These are phyloP conservation scores for Saxophila tyrrhenica DNA, from an alignment of 495 filamentous ascomycete genomes.

Conservation along the genomic window DNA sequence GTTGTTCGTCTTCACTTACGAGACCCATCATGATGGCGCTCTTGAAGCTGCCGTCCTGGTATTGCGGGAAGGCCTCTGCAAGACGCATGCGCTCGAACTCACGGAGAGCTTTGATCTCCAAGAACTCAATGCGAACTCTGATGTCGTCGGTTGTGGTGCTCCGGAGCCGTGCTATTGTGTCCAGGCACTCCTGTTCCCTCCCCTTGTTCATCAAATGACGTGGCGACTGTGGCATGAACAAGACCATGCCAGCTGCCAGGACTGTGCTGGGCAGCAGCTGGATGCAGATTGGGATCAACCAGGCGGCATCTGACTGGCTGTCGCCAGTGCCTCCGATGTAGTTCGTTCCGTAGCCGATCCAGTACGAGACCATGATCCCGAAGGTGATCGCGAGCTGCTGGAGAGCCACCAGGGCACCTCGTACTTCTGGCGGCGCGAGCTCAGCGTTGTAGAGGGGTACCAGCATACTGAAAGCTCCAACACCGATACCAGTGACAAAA, in stretches of 20 bases:
- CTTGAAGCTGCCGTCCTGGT: conserved; percentile 48
- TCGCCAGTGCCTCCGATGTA: conserved; percentile 60
- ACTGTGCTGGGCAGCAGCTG: conserved; percentile 26
- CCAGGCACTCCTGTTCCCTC: conserved; percentile 57
- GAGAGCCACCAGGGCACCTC: conserved; percentile 60
- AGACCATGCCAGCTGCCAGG: conserved; percentile 45
- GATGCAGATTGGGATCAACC: conserved; percentile 27
- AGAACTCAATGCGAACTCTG: conserved; percentile 59
- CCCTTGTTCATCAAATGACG: conserved; percentile 65
- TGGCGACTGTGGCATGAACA: conserved; percentile 71
- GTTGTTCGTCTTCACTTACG: no score
- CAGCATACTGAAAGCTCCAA: background rate
- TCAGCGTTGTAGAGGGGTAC: conserved; percentile 47
- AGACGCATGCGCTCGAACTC: conserved; percentile 65
- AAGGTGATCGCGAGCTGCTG: conserved; percentile 73
- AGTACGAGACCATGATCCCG: conserved; percentile 73
- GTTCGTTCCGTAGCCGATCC: conserved; percentile 54
- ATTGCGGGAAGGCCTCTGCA: conserved; percentile 57
- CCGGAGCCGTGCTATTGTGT: conserved; percentile 54
- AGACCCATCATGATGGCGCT: conserved; percentile 54
- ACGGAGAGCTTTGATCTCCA: conserved; percentile 70
- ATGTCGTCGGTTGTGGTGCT: conserved; percentile 46
- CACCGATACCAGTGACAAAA: conserved; percentile 47
- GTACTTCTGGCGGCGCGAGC: conserved; percentile 48
- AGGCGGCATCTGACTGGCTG: conserved; percentile 47